Evolutionary conservation across 2,329 filamentous ascomycete genomes (phyloP).

Genomic region (Monosporascus sp.): DNA sequence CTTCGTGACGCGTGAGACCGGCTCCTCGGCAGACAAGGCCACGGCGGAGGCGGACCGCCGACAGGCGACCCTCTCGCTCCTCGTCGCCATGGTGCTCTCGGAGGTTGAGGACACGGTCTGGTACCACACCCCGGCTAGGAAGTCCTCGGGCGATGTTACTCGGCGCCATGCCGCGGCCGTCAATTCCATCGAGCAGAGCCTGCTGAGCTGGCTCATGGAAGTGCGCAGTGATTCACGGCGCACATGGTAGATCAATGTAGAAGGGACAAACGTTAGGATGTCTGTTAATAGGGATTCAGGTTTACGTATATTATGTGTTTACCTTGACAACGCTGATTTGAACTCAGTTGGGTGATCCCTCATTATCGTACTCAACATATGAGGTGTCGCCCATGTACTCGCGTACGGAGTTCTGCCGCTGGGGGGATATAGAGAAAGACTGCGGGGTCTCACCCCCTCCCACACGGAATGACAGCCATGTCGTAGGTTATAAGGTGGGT

Average conservation of each 20-base stretch:
- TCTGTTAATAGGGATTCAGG: too few species aligned
- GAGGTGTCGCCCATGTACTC: too few species aligned
- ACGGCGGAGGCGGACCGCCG: constrained; percentile 13
- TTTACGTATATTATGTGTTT: too few species aligned
- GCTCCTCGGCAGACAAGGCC: constrained; percentile 8
- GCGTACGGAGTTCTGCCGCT: too few species aligned
- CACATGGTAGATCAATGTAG: constrained; percentile 15
- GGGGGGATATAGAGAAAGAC: too few species aligned
- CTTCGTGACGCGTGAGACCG: constrained; percentile 17
- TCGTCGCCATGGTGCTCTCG: constrained; percentile 17
- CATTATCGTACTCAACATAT: too few species aligned
- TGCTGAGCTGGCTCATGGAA: constrained; percentile 12
- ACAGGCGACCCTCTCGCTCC: constrained; percentile 13
- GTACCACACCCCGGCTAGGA: constrained; percentile 8
- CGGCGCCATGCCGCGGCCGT: constrained; percentile 8
- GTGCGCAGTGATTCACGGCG: constrained; percentile 4
- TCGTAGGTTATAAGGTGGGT: too few species aligned
- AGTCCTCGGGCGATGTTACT: constrained; percentile 11
- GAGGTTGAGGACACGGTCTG: constrained; percentile 19
- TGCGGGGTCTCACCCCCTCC: too few species aligned
- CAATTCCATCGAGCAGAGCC: constrained; percentile 10
- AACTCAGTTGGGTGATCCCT: too few species aligned
- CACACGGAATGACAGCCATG: too few species aligned
- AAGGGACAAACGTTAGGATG: too few species aligned
- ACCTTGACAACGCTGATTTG: too few species aligned